phyloP scores from a whole-genome alignment of 768 basidiomycete species.

The Boletus reticulatus region DNA sequence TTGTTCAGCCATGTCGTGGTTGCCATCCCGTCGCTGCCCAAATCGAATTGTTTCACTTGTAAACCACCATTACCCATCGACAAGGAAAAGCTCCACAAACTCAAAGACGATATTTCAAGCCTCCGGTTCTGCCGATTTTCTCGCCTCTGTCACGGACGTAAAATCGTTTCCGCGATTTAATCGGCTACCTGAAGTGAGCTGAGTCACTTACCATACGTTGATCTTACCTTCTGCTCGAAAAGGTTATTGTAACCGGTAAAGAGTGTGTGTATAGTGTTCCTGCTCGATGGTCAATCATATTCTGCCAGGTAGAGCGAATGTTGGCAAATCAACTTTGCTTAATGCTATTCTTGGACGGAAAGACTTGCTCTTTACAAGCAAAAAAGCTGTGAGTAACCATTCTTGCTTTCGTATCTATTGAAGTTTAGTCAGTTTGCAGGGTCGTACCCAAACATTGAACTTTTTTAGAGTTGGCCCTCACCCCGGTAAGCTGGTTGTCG shows the following conservation, averaged over 20 bases:
- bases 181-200: constrained; percentile 30
- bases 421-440: constrained; percentile 39
- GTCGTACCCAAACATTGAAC: constrained; percentile 68
- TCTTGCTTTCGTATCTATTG: background rate
- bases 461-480: constrained; percentile 66
- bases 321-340: constrained; percentile 71
- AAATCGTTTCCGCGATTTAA: constrained; percentile 17
- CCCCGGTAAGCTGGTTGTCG: constrained; percentile 57
- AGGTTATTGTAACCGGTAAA: constrained; percentile 31
- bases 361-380: constrained; percentile 59
- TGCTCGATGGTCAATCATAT: background rate
- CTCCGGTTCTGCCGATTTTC: constrained; percentile 29
- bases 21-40: background rate
- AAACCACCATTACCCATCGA: background rate
- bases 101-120: constrained; percentile 20
- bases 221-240: constrained; percentile 2
- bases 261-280: background rate
- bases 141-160: constrained; percentile 17
- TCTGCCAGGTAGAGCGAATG: constrained; percentile 67
- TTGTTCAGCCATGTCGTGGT: constrained; percentile 10
- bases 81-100: constrained; percentile 13
- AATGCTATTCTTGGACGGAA: constrained; percentile 64
- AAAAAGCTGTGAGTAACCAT: constrained; percentile 56
- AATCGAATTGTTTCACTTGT: background rate
- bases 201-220: background rate